Base-by-base conservation (phyloP, 2,329 filamentous ascomycete genomes). In the Diplodia corticola region DNA sequence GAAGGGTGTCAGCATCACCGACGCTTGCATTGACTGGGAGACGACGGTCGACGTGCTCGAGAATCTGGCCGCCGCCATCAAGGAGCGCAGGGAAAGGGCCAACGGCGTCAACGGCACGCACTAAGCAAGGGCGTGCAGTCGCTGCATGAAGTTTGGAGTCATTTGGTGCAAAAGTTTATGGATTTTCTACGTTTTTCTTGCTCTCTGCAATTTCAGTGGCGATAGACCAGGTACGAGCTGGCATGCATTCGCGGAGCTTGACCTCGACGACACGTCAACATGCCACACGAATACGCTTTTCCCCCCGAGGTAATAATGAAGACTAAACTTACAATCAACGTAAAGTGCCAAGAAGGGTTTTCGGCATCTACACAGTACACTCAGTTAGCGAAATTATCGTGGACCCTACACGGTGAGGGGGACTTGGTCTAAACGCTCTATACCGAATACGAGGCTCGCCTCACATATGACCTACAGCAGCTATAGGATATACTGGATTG, bases 21-120 rank as follows among this genome's bases (percentile, higher is more conserved):
- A 97, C 78, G 94, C 93, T 65, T 99, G 94, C 82, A 97, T 99
- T 76, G 84, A 91, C 83, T 97, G 94, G 94, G 91, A 96, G 15
- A 85, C 83, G 63, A 97, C 93, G 1, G 87, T 95, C 49, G 82
- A 86, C 1, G 91, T 95, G 0, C 85, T 98, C 26, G 91, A 97
- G 79, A 86, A 94, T 72, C 85, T 98, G 33, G 93, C 95, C 5
- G 87, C 88, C n/a, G 91, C 92, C 40, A 90, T 98, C 63, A 87
- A 91, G 61, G 86, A 87, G 69, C 87, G 94, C 72, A 87, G 95
- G 73, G 82, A 87, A 59, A 63, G 49, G 24, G 49, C 48, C 10
- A 66, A 50, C 35, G 20, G 33, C 22, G 40, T 59, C 35, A 66
- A 65, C 51, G 63, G 63, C 44, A 26, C 53, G 10, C 63, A 65